A percentile compares a stretch with the other conserved stretches of the same genome.
Conservation (phyloP, 306 rosid genomes). For the Canavalia gladiata region DNA sequence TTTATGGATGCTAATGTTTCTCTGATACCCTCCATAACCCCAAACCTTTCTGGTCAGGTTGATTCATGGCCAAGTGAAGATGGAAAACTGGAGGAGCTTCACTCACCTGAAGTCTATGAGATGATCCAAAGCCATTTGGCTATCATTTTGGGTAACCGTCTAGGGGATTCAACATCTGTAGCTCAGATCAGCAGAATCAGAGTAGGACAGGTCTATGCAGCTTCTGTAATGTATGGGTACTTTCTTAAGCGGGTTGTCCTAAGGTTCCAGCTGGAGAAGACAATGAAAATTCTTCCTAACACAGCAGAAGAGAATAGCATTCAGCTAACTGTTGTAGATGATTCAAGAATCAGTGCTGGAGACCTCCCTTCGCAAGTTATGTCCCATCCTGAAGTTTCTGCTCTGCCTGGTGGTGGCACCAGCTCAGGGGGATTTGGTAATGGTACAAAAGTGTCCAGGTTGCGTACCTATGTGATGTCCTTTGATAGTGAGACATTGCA, state of each 20-base stretch:
- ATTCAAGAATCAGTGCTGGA: slow-evolving; percentile 44
- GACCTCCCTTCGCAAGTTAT: slow-evolving; percentile 50
- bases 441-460: slow-evolving; percentile 63
- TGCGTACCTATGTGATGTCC: slow-evolving; percentile 87
- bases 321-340: slow-evolving; percentile 50
- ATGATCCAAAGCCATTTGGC: slow-evolving; percentile 88
- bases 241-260: slow-evolving; percentile 92
- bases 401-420: slow-evolving; percentile 59
- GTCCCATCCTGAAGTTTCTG: slow-evolving; percentile 74
- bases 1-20: slow-evolving; percentile 88
- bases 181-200: slow-evolving; percentile 87
- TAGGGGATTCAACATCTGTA: slow-evolving; percentile 70
- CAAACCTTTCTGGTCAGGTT: slow-evolving; percentile 67
- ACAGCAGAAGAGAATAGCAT: slow-evolving; percentile 54
- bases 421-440: slow-evolving; percentile 56
- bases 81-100: slow-evolving; percentile 76
- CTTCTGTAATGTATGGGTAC: slow-evolving; percentile 93
- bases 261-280: slow-evolving; percentile 96
- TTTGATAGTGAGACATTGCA: slow-evolving; percentile 91
- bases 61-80: slow-evolving; percentile 81
- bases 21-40: slow-evolving; percentile 66
- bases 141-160: slow-evolving; percentile 76
- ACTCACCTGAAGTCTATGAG: slow-evolving; percentile 86
- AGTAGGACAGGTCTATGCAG: slow-evolving; percentile 95
- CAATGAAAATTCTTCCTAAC: slow-evolving; percentile 78